Percentiles rank a stretch among this genome's conserved stretches.
Evolutionary conservation across 2,329 filamentous ascomycete genomes (phyloP).

Genomic region (Aureobasidium lini): DNA sequence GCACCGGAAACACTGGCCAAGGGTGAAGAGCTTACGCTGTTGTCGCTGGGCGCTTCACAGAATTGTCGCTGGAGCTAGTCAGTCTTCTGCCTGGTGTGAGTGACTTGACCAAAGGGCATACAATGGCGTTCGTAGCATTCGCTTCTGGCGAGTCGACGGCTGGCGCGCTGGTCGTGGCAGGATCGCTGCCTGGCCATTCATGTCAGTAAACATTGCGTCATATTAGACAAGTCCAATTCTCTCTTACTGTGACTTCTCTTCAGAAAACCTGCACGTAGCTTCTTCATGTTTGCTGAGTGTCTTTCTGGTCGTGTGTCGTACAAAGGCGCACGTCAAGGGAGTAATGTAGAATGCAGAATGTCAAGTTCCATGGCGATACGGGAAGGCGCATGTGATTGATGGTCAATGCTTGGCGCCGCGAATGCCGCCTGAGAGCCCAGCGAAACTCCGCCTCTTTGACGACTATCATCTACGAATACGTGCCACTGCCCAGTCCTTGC

Average conservation of each 20-base stretch:
- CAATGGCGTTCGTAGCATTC: slow-evolving; percentile 58
- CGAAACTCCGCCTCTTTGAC: too few species aligned
- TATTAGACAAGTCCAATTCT: background rate
- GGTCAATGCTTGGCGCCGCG: background rate
- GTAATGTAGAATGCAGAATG: background rate
- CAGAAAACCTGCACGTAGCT: slow-evolving; percentile 19
- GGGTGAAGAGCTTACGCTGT: slow-evolving; percentile 35
- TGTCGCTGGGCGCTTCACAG: slow-evolving; percentile 64
- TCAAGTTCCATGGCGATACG: background rate
- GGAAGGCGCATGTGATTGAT: background rate
- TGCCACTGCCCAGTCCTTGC: background rate
- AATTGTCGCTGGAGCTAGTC: slow-evolving; percentile 50
- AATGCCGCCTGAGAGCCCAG: background rate
- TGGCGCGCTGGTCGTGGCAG: slow-evolving; percentile 18
- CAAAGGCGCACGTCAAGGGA: background rate
- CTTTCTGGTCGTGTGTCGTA: background rate
- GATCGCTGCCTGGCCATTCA: slow-evolving; percentile 23
- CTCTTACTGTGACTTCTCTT: slow-evolving; percentile 20
- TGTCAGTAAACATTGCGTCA: slow-evolving; percentile 16
- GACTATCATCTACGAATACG: background rate
- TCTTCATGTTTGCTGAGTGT: slow-evolving; percentile 17
- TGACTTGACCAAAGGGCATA: slow-evolving; percentile 34
- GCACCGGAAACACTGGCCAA: slow-evolving; percentile 7
- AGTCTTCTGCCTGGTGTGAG: background rate
- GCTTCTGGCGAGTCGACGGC: slow-evolving; percentile 57